Conservation (phyloP, 2,329 filamentous ascomycete species). For the Monosporascus cannonballus region DNA sequence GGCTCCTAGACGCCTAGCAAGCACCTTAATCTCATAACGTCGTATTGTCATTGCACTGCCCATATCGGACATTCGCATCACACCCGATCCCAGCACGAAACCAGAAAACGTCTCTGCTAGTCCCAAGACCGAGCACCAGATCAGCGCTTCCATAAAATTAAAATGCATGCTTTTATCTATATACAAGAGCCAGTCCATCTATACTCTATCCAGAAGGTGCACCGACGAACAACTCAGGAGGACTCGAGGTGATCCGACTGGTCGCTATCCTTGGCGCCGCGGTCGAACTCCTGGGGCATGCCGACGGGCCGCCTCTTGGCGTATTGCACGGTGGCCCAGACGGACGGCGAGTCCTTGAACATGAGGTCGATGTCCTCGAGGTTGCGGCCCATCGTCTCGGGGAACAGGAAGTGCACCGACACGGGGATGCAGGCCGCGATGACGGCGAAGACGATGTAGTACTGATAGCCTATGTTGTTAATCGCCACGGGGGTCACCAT, state of each 20-base stretch:
- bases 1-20: too few relatives aligned
- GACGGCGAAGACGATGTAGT: slow-evolving; percentile 44
- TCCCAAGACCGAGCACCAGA: too few relatives aligned
- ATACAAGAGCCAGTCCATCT: too few relatives aligned
- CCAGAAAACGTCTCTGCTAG: too few relatives aligned
- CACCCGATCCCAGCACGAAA: too few relatives aligned
- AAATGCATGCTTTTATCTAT: too few relatives aligned
- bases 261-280: slow-evolving; percentile 12
- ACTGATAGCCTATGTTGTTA: slow-evolving; percentile 43
- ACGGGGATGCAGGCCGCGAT: slow-evolving; percentile 39
- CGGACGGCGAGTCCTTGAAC: slow-evolving; percentile 34
- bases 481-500: slow-evolving; percentile 42
- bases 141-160: too few relatives aligned
- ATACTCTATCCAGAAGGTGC: too few relatives aligned
- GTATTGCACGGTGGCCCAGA: slow-evolving; percentile 29
- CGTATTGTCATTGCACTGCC: too few relatives aligned
- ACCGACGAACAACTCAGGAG: too few relatives aligned
- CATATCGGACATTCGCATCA: too few relatives aligned
- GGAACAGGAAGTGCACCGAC: slow-evolving; percentile 38
- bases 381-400: slow-evolving; percentile 44
- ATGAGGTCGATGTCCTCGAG: slow-evolving; percentile 40
- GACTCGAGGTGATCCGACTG: slow-evolving; percentile 5
- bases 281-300: slow-evolving; percentile 24
- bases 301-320: slow-evolving; percentile 28
- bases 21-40: too few relatives aligned